Evolutionary conservation across 2,329 filamentous ascomycete species (phyloP).

Genomic region (Aspergillus sp.): DNA sequence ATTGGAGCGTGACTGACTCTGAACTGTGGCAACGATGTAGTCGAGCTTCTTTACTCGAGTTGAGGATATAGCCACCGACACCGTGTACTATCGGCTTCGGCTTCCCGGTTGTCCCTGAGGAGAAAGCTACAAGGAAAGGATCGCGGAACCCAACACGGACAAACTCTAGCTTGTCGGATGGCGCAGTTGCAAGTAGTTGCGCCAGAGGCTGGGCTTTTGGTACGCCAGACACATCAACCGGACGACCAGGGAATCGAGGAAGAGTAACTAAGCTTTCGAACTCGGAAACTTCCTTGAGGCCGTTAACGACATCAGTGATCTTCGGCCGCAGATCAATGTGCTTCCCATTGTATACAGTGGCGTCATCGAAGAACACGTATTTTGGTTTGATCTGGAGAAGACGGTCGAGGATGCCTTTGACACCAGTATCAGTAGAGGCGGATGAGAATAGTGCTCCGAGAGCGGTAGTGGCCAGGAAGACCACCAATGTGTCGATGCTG

Average conservation of each 20-base stretch:
- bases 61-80: slow-evolving; percentile 39
- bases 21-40: slow-evolving; percentile 52
- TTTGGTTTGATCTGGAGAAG: slow-evolving; percentile 72
- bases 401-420: slow-evolving; percentile 72
- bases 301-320: slow-evolving; percentile 65
- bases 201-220: slow-evolving; percentile 44
- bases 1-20: slow-evolving; percentile 53
- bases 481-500: slow-evolving; percentile 47
- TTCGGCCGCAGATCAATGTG: slow-evolving; percentile 69
- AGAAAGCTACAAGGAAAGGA: slow-evolving; percentile 75
- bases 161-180: slow-evolving; percentile 49
- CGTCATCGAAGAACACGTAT: slow-evolving; percentile 73
- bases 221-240: slow-evolving; percentile 59
- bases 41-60: slow-evolving; percentile 58
- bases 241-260: slow-evolving; percentile 59
- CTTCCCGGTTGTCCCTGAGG: slow-evolving; percentile 76
- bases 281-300: slow-evolving; percentile 59
- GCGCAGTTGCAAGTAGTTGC: slow-evolving; percentile 37
- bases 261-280: slow-evolving; percentile 67
- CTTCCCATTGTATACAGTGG: slow-evolving; percentile 44
- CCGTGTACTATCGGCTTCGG: slow-evolving; percentile 87
- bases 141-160: slow-evolving; percentile 67
- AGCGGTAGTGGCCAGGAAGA: slow-evolving; percentile 11
- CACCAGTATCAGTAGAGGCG: slow-evolving; percentile 80
- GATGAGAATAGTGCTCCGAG: slow-evolving; percentile 71